Percentiles rank a stretch among this genome's conserved stretches.
phyloP scores from a whole-genome alignment of 345 rosid species.

The Salix viminalis region DNA sequence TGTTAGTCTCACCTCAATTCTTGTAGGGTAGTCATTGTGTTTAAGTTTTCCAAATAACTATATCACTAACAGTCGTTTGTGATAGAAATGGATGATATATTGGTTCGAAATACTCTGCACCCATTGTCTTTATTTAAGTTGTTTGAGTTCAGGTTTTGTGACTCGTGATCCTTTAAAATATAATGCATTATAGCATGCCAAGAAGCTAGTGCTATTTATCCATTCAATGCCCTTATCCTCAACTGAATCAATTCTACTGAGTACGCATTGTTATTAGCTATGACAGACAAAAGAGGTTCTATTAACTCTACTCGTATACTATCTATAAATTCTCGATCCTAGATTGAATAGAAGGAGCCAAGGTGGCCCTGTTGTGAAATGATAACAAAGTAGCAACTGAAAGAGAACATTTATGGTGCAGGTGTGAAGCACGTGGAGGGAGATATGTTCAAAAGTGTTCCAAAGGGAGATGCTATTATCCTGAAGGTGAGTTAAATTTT shows the following conservation, averaged over 20 bases:
- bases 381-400: not conserved
- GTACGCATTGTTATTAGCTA: not conserved
- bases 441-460: slow-evolving; percentile 2
- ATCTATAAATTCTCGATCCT: not conserved
- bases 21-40: too few species aligned
- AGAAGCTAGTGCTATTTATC: not conserved
- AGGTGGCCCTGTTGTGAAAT: not conserved
- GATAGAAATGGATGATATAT: too few species aligned
- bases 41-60: not conserved
- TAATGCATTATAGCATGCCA: not conserved
- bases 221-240: not conserved
- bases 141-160: not conserved
- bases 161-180: not conserved
- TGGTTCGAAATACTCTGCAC: not conserved
- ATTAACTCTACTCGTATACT: not conserved
- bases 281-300: not conserved
- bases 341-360: not conserved
- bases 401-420: not conserved
- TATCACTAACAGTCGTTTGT: not conserved
- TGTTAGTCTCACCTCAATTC: too few species aligned
- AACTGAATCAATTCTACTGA: not conserved
- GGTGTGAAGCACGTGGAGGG: slow-evolving; percentile 1
- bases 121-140: not conserved
- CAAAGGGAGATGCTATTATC: not conserved
- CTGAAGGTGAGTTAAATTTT: not conserved